Base-by-base conservation (phyloP, 495 filamentous ascomycete genomes). In the Neurospora africana region DNA sequence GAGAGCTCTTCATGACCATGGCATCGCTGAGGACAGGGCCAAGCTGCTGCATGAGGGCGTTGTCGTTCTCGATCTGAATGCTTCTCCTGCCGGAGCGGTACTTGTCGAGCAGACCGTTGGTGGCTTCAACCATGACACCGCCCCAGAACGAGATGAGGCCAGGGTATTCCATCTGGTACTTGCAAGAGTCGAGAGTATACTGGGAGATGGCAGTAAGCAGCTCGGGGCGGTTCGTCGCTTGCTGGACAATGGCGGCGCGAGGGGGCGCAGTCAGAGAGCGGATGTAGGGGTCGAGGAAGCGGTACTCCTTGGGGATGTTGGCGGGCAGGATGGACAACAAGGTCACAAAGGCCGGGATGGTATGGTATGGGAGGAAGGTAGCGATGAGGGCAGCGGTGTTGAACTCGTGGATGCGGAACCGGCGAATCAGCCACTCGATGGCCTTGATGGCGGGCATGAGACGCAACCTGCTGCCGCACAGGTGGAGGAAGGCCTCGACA, bases 281-380 rank as follows among this genome's bases (percentile, higher is more conserved):
- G 72, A 93, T 87, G 82, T 97, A 98, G 30, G 95, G 94, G 72
- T 89, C 85, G 35, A 99, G 85, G 75, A 97, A 95, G 76, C 88
- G 88, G 79, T 96, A 92, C n/a, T 91, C 88, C 33, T 87, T 81
- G 0, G 92, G 89, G 9, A 96, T 81, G 35, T 88, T 86, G 10
- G 84, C 79, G 0, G 97, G 93, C 17, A 99, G 79, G 72, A 97
- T 93, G 1, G 92, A 91, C 7, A 99, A 84, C 4, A 98, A 83
- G 4, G 92, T 92, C 9, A 90, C 80, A 78, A 98, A 97, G 3
- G 93, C 86, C 4, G 90, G 91, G 21, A 91, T 90, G 0, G 89
- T 89, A 77, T 98, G 93, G 76, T 96, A 98, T 4, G 96, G 95
- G 17, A 99, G 85, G 79, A 98, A 97, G 10, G 93, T 93, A 68